Base-by-base conservation (phyloP, 2,329 filamentous ascomycete species). In the Acephala macrosclerotiorum region DNA sequence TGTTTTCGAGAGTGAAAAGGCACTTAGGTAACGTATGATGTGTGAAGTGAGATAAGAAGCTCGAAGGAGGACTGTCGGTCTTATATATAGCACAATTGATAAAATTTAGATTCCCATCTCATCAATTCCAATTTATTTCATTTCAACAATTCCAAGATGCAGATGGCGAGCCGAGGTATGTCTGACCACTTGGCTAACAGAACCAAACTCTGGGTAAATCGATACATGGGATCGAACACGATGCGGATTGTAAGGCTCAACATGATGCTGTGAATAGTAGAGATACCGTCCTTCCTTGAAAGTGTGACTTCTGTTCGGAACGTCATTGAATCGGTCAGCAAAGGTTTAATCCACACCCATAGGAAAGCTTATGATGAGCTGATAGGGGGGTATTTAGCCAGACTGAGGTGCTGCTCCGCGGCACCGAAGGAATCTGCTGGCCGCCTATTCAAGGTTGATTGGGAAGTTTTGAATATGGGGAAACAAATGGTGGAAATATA, bases 191-290 rank as follows among this genome's bases (percentile, higher is more conserved):
- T 53, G 33, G n/a, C 11, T 47, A 9, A 22, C 16, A 57, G 33
- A 14, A 63, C 61, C 61, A 51, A 26, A 58, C 20, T 40, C 56
- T 26, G 53, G 42, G 47, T 51, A 38, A 55, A 33, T 42, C n/a
- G 55, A 40, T 18, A 63, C 20, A 42, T 35, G 47, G 47, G 42
- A 63, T 22, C 7, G 42, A 42, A 59, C 20, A 25, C 36, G 36
- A 45, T 38, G n/a, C 29, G 55, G 55, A 36, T 57, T 38, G n/a
- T 57, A 40, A 25, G 14, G 8, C 5, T 57, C n/a, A 14, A 35
- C 29, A 36, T 36, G 53, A 57, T 11, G 29, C 53, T 35, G 53
- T 20, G 22, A 36, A 14, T 33, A 38, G 6, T 22, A 4, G 35
- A 26, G 3, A 25, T 35, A 9, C 29, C 55, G 35, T 20, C 12